phyloP scores from a whole-genome alignment of 1,284 basidiomycete genomes.

The Papiliotrema terrestris region DNA sequence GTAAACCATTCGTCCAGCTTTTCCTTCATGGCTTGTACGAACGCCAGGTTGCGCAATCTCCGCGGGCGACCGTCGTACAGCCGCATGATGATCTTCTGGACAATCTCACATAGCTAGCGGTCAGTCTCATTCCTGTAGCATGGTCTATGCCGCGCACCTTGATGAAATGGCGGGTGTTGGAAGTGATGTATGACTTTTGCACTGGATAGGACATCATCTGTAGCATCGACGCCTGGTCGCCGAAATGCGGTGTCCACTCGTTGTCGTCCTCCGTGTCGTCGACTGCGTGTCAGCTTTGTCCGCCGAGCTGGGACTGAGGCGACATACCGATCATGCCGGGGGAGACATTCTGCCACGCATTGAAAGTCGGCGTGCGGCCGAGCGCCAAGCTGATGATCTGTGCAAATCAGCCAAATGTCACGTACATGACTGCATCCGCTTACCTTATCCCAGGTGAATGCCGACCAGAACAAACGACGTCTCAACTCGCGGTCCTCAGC shows the following conservation, averaged over 20 bases:
- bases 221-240: neutral
- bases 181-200: conserved; percentile 8
- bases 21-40: conserved; percentile 5
- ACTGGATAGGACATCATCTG: conserved; percentile 8
- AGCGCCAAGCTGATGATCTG: conserved; percentile 12
- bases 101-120: conserved; percentile 13
- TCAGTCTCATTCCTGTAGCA: neutral
- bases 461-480: conserved; percentile 15
- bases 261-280: conserved; percentile 17
- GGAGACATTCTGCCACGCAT: conserved; percentile 16
- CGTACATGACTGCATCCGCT: neutral
- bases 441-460: conserved; percentile 17
- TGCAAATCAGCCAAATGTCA: neutral
- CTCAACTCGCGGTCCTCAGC: conserved; percentile 14
- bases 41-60: conserved; percentile 1
- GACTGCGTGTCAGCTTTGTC: neutral
- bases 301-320: no score
- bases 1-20: conserved; percentile 7
- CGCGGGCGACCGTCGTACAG: conserved; percentile 15
- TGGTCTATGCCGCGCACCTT: conserved; percentile 5
- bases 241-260: conserved; percentile 11
- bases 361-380: conserved; percentile 15
- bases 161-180: conserved; percentile 8
- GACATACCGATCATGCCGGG: conserved; percentile 8
- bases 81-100: conserved; percentile 14